Evolutionary conservation across 2,329 filamentous ascomycete species (phyloP), one percentile per base, ranked within the genome.

Genomic region (Aspergillus piperis): DNA sequence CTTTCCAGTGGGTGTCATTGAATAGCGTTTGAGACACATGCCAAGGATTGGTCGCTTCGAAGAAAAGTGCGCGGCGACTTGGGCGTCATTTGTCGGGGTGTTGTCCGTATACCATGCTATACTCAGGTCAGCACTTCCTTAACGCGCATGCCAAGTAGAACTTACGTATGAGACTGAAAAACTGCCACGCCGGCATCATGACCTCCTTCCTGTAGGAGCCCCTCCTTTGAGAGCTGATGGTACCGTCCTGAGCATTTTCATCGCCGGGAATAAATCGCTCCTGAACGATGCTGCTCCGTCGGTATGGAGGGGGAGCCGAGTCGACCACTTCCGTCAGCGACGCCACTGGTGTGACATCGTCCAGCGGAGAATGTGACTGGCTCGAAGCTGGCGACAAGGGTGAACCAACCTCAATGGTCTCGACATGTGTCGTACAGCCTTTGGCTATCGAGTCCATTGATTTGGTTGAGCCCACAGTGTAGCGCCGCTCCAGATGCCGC

Each of bases 121-220:
- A 62, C 60, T 47, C 17, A 30, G 15, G 82, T 73, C 81, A 79
- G 57, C 27, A 62, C 52, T 63, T 59, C 21, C 39, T 23, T 8
- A 19, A 15, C 32, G 3, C 4, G 7, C 7, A 15, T 41, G 23
- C 36, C 21, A 47, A 17, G 8, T 15, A 55, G n/a, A 41, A 82
- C 90, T 78, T 80, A 92, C 90, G 93, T 68, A 97, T 92, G 25
- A 98, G 81, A 70, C 90, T 92, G 78, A 97, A 98, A 71, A 98
- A 96, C 70, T 97, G 94, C 92, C 93, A 98, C 2, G 95, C 95
- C 39, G 94, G 94, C 81, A 98, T 96, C 60, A 94, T 88, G 13
- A 98, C 90, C 69, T 96, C 93, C 71, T 94, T 96, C 64, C 84
- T 76, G 53, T 83, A 75, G 36, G 79, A 81, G 41, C 77, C 77